Conservation (phyloP, 441 rosid species). For the Brassica balearica region DNA sequence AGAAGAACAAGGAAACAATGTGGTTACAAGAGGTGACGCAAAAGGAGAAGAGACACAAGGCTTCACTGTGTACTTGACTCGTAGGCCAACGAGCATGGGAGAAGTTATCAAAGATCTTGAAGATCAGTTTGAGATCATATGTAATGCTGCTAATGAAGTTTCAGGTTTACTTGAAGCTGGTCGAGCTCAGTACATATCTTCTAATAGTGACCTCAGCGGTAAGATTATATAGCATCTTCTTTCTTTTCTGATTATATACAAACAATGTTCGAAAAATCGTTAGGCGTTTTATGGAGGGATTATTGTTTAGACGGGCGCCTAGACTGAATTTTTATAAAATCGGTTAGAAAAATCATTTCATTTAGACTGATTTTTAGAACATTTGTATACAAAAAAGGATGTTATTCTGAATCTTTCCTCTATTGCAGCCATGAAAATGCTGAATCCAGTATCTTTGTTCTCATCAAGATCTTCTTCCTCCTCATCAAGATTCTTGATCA, state of each 20-base stretch:
- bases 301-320: too few species aligned
- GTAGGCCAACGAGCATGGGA: constrained; percentile 85
- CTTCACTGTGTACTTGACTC: constrained; percentile 83
- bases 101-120: constrained; percentile 90
- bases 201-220: constrained; percentile 70
- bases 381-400: too few species aligned
- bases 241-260: neutral
- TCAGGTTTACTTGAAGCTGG: constrained; percentile 75
- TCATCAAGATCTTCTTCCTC: constrained; percentile 73
- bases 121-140: constrained; percentile 67
- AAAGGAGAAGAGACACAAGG: constrained; percentile 74
- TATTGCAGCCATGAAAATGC: constrained; percentile 73
- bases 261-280: too few species aligned
- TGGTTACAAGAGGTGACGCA: constrained; percentile 43
- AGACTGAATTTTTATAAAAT: too few species aligned
- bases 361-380: too few species aligned
- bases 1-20: constrained; percentile 35
- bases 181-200: constrained; percentile 61
- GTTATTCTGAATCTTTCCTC: too few species aligned
- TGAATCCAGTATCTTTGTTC: constrained; percentile 85
- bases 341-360: too few species aligned
- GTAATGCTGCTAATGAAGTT: constrained; percentile 73
- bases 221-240: constrained; percentile 5
- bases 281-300: too few species aligned
- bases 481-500: constrained; percentile 73